Evolutionary conservation across 129 eudicot genomes (phyloP).

Genomic region (Deinandra increscens): DNA sequence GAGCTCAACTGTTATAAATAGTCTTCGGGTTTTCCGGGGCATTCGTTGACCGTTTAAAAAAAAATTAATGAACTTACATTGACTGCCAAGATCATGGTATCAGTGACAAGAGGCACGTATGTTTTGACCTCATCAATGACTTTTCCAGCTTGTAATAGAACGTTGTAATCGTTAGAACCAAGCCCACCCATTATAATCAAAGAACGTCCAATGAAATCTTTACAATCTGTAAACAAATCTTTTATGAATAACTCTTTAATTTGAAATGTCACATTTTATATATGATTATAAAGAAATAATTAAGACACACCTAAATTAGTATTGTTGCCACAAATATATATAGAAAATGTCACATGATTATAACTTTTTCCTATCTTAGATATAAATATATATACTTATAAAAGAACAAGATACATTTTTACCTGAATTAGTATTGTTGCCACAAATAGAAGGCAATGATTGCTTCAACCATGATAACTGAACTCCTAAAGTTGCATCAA

Average conservation of each 20-base stretch:
- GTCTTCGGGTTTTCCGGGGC: too few relatives aligned
- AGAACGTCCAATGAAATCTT: conserved; percentile 26
- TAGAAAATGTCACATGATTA: too few relatives aligned
- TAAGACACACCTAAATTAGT: too few relatives aligned
- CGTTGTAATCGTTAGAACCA: conserved; percentile 57
- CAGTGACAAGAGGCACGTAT: conserved; percentile 31
- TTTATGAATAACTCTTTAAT: too few relatives aligned
- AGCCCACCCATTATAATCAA: conserved; percentile 59
- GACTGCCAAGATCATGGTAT: conserved; percentile 33
- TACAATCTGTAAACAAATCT: conserved; percentile 39
- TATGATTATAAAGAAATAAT: too few relatives aligned
- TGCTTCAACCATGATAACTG: conserved; percentile 36
- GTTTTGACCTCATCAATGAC: conserved; percentile 16
- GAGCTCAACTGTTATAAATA: too few relatives aligned
- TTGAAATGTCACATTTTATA: too few relatives aligned
- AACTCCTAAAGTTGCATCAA: conserved; percentile 23
- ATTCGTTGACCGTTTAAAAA: too few relatives aligned
- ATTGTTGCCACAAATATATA: too few relatives aligned
- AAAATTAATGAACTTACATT: too few relatives aligned
- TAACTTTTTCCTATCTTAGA: background rate
- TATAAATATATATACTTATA: background rate
- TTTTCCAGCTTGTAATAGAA: conserved; percentile 25
- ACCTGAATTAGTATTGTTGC: conserved; percentile 28
- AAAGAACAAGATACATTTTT: background rate
- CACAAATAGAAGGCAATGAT: conserved; percentile 20